These are phyloP conservation scores for Lactarius evosmus DNA, from an alignment of 768 basidiomycete genomes.

Conservation along the genomic window DNA sequence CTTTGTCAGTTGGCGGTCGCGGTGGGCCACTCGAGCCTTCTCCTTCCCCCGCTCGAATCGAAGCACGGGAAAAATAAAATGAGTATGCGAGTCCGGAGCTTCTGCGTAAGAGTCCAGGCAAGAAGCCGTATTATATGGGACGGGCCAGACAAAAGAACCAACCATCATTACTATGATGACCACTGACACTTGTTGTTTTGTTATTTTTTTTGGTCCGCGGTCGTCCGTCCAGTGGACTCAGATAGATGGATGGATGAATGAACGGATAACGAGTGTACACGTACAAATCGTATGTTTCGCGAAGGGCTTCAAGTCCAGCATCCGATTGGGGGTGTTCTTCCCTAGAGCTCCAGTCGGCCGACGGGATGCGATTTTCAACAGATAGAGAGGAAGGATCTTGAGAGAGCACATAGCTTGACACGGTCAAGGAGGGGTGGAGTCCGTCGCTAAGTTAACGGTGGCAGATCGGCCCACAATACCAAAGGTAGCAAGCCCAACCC, in stretches of 20 bases:
- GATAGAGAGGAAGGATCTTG: neutral
- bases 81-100: neutral
- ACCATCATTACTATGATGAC: neutral
- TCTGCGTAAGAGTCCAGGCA: neutral
- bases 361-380: neutral
- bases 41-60: neutral
- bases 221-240: neutral
- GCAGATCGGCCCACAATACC: slow-evolving; percentile 18
- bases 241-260: neutral
- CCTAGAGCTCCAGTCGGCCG: neutral
- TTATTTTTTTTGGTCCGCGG: neutral
- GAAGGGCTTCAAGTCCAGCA: neutral
- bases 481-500: slow-evolving; percentile 13
- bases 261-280: neutral
- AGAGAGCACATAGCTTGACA: neutral
- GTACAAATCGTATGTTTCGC: neutral
- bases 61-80: neutral
- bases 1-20: neutral
- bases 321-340: neutral
- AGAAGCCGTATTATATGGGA: neutral
- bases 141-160: neutral
- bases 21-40: neutral
- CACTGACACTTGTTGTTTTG: neutral
- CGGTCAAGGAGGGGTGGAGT: neutral
- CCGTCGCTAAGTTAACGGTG: slow-evolving; percentile 14